Evolutionary conservation across 305 asterid species (phyloP).

Genomic region (Fraxinus ornus): DNA sequence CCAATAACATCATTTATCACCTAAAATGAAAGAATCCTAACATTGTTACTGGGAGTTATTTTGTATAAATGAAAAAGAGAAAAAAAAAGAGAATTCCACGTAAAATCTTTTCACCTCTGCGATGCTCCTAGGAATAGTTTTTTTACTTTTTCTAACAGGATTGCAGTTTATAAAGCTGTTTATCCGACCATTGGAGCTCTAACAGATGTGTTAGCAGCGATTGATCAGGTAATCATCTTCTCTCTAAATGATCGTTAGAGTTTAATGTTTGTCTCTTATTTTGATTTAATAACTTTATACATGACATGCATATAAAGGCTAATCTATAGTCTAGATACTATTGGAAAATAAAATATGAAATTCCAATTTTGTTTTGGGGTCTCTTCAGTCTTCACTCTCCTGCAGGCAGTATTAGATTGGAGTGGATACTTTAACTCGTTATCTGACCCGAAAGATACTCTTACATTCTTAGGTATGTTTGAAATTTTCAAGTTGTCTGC

Average conservation of each 20-base stretch:
- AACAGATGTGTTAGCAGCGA: constrained; percentile 85
- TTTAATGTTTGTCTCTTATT: neutral
- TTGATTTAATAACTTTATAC: too few species aligned
- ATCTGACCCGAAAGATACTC: constrained; percentile 76
- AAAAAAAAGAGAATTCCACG: neutral
- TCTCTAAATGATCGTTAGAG: neutral
- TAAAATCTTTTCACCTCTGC: neutral
- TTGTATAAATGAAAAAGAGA: neutral
- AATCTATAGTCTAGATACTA: neutral
- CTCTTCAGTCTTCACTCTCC: neutral
- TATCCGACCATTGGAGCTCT: constrained; percentile 77
- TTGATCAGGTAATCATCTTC: constrained; percentile 66
- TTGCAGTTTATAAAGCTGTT: constrained; percentile 88
- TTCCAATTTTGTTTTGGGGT: neutral
- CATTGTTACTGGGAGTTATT: neutral
- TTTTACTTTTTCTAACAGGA: constrained; percentile 34
- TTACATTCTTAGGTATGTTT: constrained; percentile 70
- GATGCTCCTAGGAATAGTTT: neutral
- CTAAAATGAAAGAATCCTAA: neutral
- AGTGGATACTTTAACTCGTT: constrained; percentile 75
- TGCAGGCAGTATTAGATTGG: constrained; percentile 84
- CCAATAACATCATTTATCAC: neutral
- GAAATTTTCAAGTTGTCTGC: constrained; percentile 87
- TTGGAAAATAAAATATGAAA: neutral
- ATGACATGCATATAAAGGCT: too few species aligned